Percentiles rank a stretch among this genome's conserved stretches.
Conservation (phyloP, 129 eudicot species). For the Pittosporum tobira region DNA sequence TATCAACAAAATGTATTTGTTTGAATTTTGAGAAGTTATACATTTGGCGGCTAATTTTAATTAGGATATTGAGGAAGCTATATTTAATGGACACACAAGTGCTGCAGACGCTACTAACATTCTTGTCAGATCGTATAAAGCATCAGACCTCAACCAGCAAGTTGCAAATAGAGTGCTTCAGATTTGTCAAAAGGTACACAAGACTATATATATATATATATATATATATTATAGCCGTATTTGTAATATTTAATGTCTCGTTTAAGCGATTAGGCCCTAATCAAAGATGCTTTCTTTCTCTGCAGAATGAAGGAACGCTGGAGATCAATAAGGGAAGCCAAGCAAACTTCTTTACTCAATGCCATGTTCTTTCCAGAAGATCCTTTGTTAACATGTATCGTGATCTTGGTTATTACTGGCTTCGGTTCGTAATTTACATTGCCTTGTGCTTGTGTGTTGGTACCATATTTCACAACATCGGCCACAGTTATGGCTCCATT, state of each 20-base stretch:
- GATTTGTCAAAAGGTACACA: conserved; percentile 41
- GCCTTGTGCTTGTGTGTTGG: conserved; percentile 18
- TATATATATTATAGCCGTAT: too few species aligned
- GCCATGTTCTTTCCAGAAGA: conserved; percentile 14
- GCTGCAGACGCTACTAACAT: conserved; percentile 33
- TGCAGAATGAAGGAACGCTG: too few species aligned
- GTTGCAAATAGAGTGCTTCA: conserved; percentile 28
- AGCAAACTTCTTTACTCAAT: conserved; percentile 15
- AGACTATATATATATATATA: too few species aligned
- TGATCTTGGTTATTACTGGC: too few species aligned
- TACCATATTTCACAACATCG: conserved; percentile 17
- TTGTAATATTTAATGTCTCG: too few species aligned
- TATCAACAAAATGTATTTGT: too few species aligned
- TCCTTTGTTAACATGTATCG: conserved; percentile 28
- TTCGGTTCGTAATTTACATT: conserved; percentile 23
- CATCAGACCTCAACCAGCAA: conserved; percentile 26
- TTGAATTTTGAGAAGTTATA: too few species aligned
- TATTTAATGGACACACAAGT: conserved; percentile 16
- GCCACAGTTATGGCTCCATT: conserved; percentile 18
- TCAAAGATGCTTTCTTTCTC: too few species aligned
- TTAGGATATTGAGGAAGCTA: conserved; percentile 59
- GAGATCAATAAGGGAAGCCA: conserved; percentile 10
- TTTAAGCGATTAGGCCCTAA: too few species aligned
- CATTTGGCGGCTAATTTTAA: neutral
- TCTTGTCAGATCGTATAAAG: conserved; percentile 32